These are phyloP conservation scores for Nematocida minor DNA, from an alignment of 371 early-diverging fungal genomes.

Conservation along the genomic window DNA sequence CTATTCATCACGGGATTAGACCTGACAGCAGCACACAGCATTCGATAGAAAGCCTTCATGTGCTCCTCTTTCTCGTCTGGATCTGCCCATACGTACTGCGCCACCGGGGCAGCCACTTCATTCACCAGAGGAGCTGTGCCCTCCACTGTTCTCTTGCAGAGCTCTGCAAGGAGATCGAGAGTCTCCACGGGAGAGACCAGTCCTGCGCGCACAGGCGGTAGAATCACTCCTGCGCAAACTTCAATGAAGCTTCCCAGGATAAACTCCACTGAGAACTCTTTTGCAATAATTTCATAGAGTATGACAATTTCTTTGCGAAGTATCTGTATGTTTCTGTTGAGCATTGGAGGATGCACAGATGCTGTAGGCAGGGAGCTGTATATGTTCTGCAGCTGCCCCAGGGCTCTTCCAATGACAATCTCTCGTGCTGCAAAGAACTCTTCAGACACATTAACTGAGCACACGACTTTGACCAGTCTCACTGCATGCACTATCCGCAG, in stretches of 20 bases:
- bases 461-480: conserved; percentile 12
- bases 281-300: neutral
- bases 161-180: conserved; percentile 12
- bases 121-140: neutral
- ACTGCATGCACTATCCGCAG: neutral
- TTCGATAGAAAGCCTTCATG: conserved; percentile 25
- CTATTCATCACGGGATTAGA: neutral
- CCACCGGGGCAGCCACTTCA: neutral
- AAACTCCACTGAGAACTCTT: conserved; percentile 17
- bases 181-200: neutral
- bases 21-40: conserved; percentile 4
- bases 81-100: neutral
- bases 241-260: conserved; percentile 6
- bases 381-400: neutral
- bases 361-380: neutral
- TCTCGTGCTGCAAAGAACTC: conserved; percentile 1
- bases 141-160: conserved; percentile 24
- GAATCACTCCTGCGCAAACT: conserved; percentile 5
- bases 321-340: neutral
- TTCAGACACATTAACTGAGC: neutral
- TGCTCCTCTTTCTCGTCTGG: conserved; percentile 29
- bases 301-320: conserved; percentile 19
- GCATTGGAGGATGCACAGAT: neutral
- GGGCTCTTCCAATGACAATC: neutral
- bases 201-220: neutral